Evolutionary conservation across 2,329 filamentous ascomycete species (phyloP).

Genomic region (Bipolaris zeicola): DNA sequence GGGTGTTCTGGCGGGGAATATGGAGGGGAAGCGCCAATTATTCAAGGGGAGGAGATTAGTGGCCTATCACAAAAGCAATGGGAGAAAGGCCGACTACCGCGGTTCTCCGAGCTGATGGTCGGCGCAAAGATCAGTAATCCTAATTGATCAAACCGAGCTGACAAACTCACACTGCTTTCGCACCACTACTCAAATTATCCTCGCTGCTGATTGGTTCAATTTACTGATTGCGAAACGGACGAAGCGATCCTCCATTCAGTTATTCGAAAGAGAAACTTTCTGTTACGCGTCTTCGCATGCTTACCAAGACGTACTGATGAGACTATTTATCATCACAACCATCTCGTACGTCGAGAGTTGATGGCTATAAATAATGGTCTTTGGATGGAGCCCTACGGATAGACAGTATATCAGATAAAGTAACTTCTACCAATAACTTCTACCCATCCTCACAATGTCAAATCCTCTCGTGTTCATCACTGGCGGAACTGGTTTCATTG

Average conservation of each 20-base stretch:
- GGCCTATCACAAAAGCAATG: background rate
- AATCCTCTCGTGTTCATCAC: slow-evolving; percentile 36
- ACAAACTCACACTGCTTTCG: background rate
- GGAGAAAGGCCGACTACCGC: background rate
- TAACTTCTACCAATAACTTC: background rate
- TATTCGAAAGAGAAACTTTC: background rate
- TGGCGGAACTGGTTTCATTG: slow-evolving; percentile 38
- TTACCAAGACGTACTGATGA: background rate
- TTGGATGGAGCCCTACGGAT: background rate
- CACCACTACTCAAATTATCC: background rate
- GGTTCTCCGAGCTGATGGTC: background rate
- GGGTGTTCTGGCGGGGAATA: background rate
- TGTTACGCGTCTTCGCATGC: background rate
- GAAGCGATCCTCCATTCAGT: background rate
- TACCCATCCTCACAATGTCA: slow-evolving; percentile 7
- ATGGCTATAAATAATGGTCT: background rate
- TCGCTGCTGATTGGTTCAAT: background rate
- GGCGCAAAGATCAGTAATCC: background rate
- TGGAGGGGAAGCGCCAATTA: background rate
- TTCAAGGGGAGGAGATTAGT: background rate
- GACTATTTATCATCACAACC: background rate
- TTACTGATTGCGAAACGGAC: background rate
- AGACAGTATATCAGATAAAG: background rate
- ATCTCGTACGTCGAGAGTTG: background rate
- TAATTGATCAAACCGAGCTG: background rate